Base-by-base conservation (phyloP, 2,329 filamentous ascomycete genomes). In the Blumeriella jaapii region DNA sequence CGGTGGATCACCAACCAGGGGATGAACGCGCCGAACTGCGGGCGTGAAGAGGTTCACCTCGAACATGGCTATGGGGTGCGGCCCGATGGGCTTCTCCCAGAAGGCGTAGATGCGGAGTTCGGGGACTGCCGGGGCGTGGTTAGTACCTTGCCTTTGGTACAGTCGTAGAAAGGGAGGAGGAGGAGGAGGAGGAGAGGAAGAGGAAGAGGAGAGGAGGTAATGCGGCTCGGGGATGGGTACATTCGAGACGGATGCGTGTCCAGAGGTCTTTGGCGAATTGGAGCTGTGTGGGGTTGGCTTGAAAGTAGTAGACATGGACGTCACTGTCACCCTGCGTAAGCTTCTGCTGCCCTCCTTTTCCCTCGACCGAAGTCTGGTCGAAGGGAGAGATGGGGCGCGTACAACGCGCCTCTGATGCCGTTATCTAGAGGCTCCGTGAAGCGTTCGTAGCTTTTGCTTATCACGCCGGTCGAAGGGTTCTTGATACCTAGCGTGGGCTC, bases 1-100 rank as follows among this genome's bases (percentile, higher is more conserved):
- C 86, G 69, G 59, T 87, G 78, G 38, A 94, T 73, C 18, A 83
- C 71, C 18, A 94, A 62, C 86, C 86, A 94, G 0, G 83, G 70
- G 24, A 95, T 62, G 51, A 94, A 93, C 0, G 87, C 86, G 0
- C 86, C 86, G 52, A 94, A 94, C 56, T 94, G 74, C 77, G 0
- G 86, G 87, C 0, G 78, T 85, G 56, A 89, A 84, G 13, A 94
- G 29, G 48, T 93, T 93, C 29, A 94, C 84, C 59, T 95, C 87
- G 51, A 94, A 94, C 85, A 93, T 94, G 34, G 77, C 81, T 1
- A 85, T 59, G 0, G 81, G 78, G 56, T 94, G 86, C 0, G 86
- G 86, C 0, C 86, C 87, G 17, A 94, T 59, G 0, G 86, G 84
- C 10, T 62, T 59, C 46, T 91, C 79, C 71, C 74, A 93, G 46